A percentile compares a stretch with the other conserved stretches of the same genome.
These are phyloP conservation scores for Pseudogymnoascus sp. DNA, from an alignment of 2,329 filamentous ascomycete genomes.

Conservation along the genomic window DNA sequence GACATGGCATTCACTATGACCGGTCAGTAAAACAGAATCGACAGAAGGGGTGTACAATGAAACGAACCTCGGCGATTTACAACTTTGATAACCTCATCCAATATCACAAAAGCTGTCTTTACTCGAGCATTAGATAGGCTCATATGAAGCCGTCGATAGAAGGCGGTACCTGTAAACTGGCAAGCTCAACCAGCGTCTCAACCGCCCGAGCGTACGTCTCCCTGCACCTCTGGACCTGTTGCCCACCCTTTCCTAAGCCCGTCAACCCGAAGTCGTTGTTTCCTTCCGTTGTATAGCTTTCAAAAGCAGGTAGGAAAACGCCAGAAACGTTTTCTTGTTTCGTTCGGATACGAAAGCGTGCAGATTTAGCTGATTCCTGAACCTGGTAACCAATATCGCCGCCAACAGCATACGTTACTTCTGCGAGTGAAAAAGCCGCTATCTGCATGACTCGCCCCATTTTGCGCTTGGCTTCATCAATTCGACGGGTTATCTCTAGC, in stretches of 20 bases:
- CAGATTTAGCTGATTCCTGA: slow-evolving; percentile 88
- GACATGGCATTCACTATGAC: slow-evolving; percentile 80
- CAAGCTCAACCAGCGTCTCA: slow-evolving; percentile 89
- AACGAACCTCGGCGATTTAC: slow-evolving; percentile 82
- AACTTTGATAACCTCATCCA: slow-evolving; percentile 98
- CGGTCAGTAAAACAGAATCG: slow-evolving; percentile 16
- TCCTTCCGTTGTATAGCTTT: slow-evolving; percentile 80
- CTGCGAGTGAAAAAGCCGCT: slow-evolving; percentile 91
- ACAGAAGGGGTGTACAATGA: neutral
- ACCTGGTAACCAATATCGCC: slow-evolving; percentile 96
- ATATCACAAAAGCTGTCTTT: slow-evolving; percentile 88
- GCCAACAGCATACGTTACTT: slow-evolving; percentile 94
- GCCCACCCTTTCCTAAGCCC: slow-evolving; percentile 89
- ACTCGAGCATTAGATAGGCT: slow-evolving; percentile 10
- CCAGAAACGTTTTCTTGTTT: slow-evolving; percentile 98
- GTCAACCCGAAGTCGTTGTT: slow-evolving; percentile 96
- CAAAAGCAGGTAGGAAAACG: slow-evolving; percentile 87
- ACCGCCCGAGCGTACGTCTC: slow-evolving; percentile 96
- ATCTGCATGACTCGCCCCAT: slow-evolving; percentile 99
- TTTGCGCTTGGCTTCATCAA: slow-evolving; percentile 98
- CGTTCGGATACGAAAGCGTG: slow-evolving; percentile 84
- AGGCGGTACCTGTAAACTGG: slow-evolving; percentile 65
- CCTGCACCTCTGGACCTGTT: slow-evolving; percentile 89
- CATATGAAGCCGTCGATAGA: neutral
- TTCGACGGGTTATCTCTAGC: slow-evolving; percentile 89